Percentiles rank a stretch among this genome's conserved stretches.
Evolutionary conservation across 805 yeast species (phyloP).

Genomic region (Starmerella stellata): DNA sequence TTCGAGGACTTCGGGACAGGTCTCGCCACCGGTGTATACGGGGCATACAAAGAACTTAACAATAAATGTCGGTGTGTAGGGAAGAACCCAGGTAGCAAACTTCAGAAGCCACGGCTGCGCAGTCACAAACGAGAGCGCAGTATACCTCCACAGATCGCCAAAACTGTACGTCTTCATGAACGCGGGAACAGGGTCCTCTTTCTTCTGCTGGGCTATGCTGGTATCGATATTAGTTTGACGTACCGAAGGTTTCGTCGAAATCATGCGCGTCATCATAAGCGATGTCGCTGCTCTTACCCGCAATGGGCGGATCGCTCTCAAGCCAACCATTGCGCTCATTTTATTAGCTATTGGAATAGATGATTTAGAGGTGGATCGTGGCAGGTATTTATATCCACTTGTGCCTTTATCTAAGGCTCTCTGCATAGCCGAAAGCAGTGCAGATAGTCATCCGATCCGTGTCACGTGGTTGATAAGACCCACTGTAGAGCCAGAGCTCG

Average conservation of each 20-base stretch:
- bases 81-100: constrained; percentile 21
- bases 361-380: no score
- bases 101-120: constrained; percentile 21
- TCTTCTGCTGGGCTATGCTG: not conserved
- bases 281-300: not conserved
- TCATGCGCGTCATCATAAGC: not conserved
- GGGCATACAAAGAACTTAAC: constrained; percentile 60
- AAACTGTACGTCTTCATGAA: constrained; percentile 18
- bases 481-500: no score
- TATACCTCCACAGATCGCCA: constrained; percentile 19
- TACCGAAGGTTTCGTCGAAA: not conserved
- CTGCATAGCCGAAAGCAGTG: no score
- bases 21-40: constrained; percentile 82
- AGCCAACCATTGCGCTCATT: no score
- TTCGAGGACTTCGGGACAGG: constrained; percentile 43
- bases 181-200: constrained; percentile 5
- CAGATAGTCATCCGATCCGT: no score
- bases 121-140: constrained; percentile 21
- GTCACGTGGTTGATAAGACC: no score
- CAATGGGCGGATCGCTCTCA: no score
- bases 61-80: constrained; percentile 40
- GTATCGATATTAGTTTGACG: not conserved
- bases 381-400: no score
- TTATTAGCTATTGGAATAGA: no score
- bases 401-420: no score